Conservation (phyloP, 202 grass and related monocot genomes). For the Panicum virgatum region DNA sequence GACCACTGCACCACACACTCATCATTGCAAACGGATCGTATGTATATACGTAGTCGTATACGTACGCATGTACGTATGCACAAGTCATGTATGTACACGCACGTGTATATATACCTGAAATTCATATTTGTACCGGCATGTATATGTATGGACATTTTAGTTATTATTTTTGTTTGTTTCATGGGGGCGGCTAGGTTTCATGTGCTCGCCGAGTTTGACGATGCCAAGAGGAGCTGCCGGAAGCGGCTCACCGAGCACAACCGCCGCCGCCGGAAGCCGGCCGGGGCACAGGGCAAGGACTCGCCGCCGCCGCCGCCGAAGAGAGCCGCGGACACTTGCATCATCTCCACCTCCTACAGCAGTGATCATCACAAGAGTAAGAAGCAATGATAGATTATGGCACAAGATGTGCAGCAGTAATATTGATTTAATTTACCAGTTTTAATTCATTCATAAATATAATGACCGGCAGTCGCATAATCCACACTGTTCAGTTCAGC, state of each 20-base stretch:
- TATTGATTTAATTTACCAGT: no score
- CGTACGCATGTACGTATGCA: not conserved
- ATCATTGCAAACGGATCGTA: constrained; percentile 8
- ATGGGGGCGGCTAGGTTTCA: constrained; percentile 58
- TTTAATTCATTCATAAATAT: no score
- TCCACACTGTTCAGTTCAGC: no score
- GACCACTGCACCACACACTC: not conserved
- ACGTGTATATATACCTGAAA: not conserved
- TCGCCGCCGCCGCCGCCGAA: constrained; percentile 28
- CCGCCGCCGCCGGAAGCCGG: constrained; percentile 72
- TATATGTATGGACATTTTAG: not conserved
- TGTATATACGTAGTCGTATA: not conserved
- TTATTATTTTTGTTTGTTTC: not conserved
- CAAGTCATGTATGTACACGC: no score
- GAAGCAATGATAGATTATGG: not conserved
- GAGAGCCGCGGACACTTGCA: constrained; percentile 27
- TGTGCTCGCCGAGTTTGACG: constrained; percentile 75
- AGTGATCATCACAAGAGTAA: constrained; percentile 46
- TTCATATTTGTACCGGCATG: no score
- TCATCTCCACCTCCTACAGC: constrained; percentile 24
- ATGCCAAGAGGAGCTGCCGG: constrained; percentile 78
- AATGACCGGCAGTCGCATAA: no score
- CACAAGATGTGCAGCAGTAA: no score
- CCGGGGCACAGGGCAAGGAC: constrained; percentile 29
- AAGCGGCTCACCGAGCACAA: constrained; percentile 93